These are phyloP conservation scores for Arthrobotrys megalospora DNA, from an alignment of 2,329 filamentous ascomycete genomes.

Conservation along the genomic window DNA sequence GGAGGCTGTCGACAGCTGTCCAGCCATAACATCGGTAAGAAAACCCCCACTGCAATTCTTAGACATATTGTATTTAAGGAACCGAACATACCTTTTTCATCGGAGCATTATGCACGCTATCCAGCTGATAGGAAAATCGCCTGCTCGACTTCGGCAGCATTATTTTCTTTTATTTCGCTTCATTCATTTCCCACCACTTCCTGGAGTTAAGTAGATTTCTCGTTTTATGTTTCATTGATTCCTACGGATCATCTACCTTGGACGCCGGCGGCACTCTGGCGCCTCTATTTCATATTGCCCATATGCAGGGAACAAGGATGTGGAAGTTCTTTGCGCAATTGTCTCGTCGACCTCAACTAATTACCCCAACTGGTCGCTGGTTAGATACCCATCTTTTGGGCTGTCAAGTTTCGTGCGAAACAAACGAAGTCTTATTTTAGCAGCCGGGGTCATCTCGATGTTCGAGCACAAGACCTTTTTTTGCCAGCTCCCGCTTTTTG, in stretches of 20 bases:
- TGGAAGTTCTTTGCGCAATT: constrained; percentile 61
- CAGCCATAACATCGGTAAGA: constrained; percentile 3
- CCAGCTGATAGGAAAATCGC: constrained; percentile 54
- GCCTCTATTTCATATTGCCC: constrained; percentile 43
- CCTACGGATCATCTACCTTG: constrained; percentile 48
- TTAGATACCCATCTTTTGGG: constrained; percentile 58
- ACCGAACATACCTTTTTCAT: constrained; percentile 54
- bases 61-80: constrained; percentile 47
- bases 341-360: constrained; percentile 59
- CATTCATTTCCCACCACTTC: constrained; percentile 7
- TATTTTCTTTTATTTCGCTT: constrained; percentile 45
- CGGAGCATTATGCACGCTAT: constrained; percentile 60
- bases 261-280: constrained; percentile 57
- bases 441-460: constrained; percentile 54
- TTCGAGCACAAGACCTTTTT: constrained; percentile 55
- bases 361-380: constrained; percentile 59
- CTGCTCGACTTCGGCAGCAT: constrained; percentile 41
- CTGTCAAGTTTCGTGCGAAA: constrained; percentile 61
- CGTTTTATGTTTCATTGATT: constrained; percentile 53
- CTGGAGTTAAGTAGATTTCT: constrained; percentile 28
- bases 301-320: constrained; percentile 61
- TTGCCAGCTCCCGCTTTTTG: constrained; percentile 58
- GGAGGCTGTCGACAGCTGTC: constrained; percentile 3
- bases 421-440: constrained; percentile 61
- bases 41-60: constrained; percentile 44